Evolutionary conservation across 2,329 filamentous ascomycete species (phyloP), one percentile per base, ranked within the genome.

Genomic region (Myrmaecium sp.): DNA sequence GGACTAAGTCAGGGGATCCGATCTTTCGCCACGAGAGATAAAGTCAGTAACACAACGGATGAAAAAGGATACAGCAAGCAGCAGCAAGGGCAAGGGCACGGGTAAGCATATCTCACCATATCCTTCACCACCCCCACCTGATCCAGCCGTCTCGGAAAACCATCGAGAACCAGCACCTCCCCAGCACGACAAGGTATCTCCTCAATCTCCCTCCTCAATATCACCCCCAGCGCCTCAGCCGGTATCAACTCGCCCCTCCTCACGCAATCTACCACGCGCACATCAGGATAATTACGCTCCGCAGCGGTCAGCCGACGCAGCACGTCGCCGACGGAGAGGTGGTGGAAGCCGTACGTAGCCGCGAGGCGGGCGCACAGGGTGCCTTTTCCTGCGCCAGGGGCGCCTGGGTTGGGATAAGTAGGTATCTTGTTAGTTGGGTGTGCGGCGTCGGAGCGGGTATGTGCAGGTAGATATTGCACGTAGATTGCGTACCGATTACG

Each of bases 301-400:
- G 17, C 9, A n/a, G 11, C 23, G 34, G 17, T 21, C 30, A 28
- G 16, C 10, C 25, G 9, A 25, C 40, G 33, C 4, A 47, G 35
- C 14, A 36, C 29, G 27, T 47, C 45, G 21, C 44, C 42, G 28
- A 48, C 31, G 6, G 42, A 47, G 23, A 46, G 17, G 28, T 50
- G 42, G 20, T 27, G 25, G 26, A 42, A 28, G 14, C 32, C 32
- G 13, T 33, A 30, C 12, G 36, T 21, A 6, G 36, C 22, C 6
- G 39, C 30, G 14, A 42, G 34, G 9, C 17, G 25, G n/a, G 23
- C 26, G 32, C 45, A 47, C 5, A 48, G 35, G 2, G 44, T 49
- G 8, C 47, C 45, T 39, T 51, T 50, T 10, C 47, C 45, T 14
- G 45, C 37, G 15, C 43, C 45, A 11, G 47, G 49, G 14, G 39